Percentiles rank a stretch among this genome's conserved stretches.
These are phyloP conservation scores for Lipomyces spencermartinsiae DNA, from an alignment of 805 yeast genomes.

Conservation along the genomic window DNA sequence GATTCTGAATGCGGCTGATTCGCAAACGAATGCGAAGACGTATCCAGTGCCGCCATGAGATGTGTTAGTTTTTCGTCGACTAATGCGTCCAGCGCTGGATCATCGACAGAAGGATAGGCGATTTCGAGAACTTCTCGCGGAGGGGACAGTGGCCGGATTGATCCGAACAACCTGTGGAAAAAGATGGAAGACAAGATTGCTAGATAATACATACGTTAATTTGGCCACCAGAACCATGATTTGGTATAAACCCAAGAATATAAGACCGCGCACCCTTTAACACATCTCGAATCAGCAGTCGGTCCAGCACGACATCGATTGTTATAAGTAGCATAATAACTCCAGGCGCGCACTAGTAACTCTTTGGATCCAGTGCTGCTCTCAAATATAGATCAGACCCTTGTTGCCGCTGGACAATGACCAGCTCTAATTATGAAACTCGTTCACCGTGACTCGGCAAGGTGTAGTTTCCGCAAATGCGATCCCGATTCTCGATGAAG, in stretches of 20 bases:
- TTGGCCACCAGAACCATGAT: background rate
- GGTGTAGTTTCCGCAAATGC: too few species aligned
- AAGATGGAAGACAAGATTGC: constrained; percentile 71
- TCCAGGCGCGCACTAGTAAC: background rate
- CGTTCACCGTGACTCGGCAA: background rate
- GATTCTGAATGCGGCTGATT: constrained; percentile 4
- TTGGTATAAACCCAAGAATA: background rate
- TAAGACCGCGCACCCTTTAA: constrained; percentile 19
- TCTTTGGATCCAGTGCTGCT: background rate
- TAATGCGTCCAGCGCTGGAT: constrained; percentile 56
- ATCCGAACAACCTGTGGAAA: constrained; percentile 72
- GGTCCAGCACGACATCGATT: constrained; percentile 31
- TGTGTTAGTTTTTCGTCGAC: constrained; percentile 49
- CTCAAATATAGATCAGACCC: background rate
- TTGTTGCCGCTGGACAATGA: background rate
- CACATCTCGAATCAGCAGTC: constrained; percentile 29
- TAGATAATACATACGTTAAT: constrained; percentile 28
- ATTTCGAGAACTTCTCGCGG: constrained; percentile 63
- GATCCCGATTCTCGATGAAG: too few species aligned
- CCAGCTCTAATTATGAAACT: background rate
- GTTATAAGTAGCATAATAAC: constrained; percentile 24
- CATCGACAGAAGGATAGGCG: constrained; percentile 60
- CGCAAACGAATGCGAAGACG: constrained; percentile 24
- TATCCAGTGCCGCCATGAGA: constrained; percentile 41
- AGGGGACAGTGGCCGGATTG: constrained; percentile 55